These are phyloP conservation scores for Ocimum tenuiflorum DNA, from an alignment of 257 asterid genomes.

Conservation along the genomic window DNA sequence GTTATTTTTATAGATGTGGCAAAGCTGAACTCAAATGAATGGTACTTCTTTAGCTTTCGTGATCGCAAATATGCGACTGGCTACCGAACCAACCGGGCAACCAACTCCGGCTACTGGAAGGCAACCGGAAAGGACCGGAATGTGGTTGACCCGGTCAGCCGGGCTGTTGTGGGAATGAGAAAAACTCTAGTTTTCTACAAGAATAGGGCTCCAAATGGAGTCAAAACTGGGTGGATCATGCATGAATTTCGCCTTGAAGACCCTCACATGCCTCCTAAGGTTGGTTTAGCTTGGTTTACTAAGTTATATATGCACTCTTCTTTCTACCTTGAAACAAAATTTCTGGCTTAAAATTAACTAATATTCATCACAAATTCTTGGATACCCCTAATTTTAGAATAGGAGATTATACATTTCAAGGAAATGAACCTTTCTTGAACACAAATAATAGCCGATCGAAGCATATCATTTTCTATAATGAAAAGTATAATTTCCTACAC, in stretches of 20 bases:
- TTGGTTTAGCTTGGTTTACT: slow-evolving; percentile 1
- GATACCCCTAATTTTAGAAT: no score
- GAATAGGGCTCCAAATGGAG: slow-evolving; percentile 82
- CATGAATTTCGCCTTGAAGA: slow-evolving; percentile 85
- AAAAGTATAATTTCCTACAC: no score
- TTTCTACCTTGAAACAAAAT: no score
- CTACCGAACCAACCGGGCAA: slow-evolving; percentile 64
- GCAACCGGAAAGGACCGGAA: slow-evolving; percentile 80
- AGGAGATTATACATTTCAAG: no score
- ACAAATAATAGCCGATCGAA: no score
- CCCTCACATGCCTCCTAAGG: slow-evolving; percentile 78
- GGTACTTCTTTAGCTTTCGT: slow-evolving; percentile 90
- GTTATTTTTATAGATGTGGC: slow-evolving; percentile 44
- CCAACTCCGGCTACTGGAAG: slow-evolving; percentile 82
- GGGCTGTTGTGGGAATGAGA: slow-evolving; percentile 63
- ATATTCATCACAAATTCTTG: no score
- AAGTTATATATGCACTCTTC: no score
- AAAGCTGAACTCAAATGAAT: slow-evolving; percentile 67
- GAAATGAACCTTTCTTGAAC: no score
- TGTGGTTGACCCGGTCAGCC: slow-evolving; percentile 40
- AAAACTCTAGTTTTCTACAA: slow-evolving; percentile 80
- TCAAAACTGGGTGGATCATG: slow-evolving; percentile 86
- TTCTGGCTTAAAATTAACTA: no score
- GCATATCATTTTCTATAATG: no score
- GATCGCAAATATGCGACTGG: slow-evolving; percentile 84